Evolutionary conservation across 2,329 filamentous ascomycete species (phyloP), one percentile per base, ranked within the genome.

Genomic region (Monosporascus sp.): DNA sequence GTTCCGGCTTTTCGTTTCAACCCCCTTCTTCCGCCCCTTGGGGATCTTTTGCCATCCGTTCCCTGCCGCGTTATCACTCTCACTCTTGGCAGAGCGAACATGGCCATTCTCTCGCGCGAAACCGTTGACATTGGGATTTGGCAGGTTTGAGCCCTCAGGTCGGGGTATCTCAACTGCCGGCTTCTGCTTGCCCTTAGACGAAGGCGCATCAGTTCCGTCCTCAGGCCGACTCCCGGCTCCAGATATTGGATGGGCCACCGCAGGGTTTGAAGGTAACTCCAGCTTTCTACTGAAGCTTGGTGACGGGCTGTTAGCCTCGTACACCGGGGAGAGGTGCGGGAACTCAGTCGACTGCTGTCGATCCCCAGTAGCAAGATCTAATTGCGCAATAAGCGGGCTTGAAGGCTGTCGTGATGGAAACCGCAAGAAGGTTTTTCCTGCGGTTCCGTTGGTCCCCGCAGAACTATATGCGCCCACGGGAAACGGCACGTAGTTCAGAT

Each of bases 271-370:
- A 14, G 69, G 62, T 2, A 69, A 58, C 27, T 84, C 82, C 48
- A 77, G 71, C 47, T 78, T 83, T 51, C 85, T 77, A 51, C 73
- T 72, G 14, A 79, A 74, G 3, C 78, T 86, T 1, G 88, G 86
- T 2, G 88, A 89, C 2, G 87, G 85, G 0, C 85, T 87, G n/a
- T 80, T 78, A 6, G 81, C 80, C 70, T 91, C 88, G 51, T 86
- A 87, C 0, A 91, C 88, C 0, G 88, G 88, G 0, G 88, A 91
- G 2, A 92, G 74, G 59, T 78, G 79, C 42, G 76, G 74, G 48
- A 74, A 64, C 8, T 81, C 79, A 8, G 72, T 68, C 5, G 67
- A 63, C 50, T 70, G 67, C 11, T 73, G 60, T 22, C 71, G 70
- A 34, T 76, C 74, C 3, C 74, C 71, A 39, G 77, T 75, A 1